phyloP scores from a whole-genome alignment of 345 rosid species.

The Salix purpurea region DNA sequence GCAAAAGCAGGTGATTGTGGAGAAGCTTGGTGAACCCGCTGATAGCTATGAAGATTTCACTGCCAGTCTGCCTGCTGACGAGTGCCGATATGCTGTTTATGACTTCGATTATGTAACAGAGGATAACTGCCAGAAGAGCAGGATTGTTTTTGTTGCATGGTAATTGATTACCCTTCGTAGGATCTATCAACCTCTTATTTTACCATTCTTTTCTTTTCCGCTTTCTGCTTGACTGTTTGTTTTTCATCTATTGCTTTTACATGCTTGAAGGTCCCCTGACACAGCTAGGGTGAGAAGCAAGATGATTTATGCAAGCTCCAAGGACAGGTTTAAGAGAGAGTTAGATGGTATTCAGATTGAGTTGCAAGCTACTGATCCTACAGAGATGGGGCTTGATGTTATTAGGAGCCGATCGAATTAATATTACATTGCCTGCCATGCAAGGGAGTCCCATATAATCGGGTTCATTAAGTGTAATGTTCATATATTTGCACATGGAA shows the following conservation, averaged over 20 bases:
- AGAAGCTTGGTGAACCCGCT: constrained; percentile 59
- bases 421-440: constrained; percentile 15
- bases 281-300: constrained; percentile 58
- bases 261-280: constrained; percentile 54
- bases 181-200: neutral
- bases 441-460: constrained; percentile 13
- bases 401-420: constrained; percentile 53
- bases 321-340: constrained; percentile 65
- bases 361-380: constrained; percentile 68
- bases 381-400: constrained; percentile 67
- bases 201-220: neutral
- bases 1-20: constrained; percentile 64
- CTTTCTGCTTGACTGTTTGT: neutral
- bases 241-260: neutral
- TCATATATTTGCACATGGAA: constrained; percentile 27
- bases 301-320: constrained; percentile 73
- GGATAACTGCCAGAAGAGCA: constrained; percentile 67
- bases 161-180: constrained; percentile 12
- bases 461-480: constrained; percentile 28
- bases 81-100: constrained; percentile 68
- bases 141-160: constrained; percentile 65
- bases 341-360: constrained; percentile 62
- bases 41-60: constrained; percentile 49
- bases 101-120: constrained; percentile 62
- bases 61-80: constrained; percentile 59